Base-by-base conservation (phyloP, 305 asterid species). In the Stenogyne calaminthoides region DNA sequence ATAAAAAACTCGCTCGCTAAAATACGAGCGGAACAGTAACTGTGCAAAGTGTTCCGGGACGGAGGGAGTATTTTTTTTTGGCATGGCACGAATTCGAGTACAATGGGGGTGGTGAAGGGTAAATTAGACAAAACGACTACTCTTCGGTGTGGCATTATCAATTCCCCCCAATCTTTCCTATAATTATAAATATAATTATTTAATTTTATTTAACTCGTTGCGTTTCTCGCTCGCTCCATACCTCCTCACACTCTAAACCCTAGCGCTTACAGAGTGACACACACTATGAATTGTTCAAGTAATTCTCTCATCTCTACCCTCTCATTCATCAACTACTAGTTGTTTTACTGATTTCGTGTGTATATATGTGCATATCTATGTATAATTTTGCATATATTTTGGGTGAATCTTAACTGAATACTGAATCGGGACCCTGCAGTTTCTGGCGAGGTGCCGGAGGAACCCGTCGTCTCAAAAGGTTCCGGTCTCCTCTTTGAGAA, bases 401-500 rank as follows among this genome's bases (percentile, higher is more conserved):
- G n/a, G 14, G 67, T 61, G 60, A 69, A 74, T 68, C 82, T 80
- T 81, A 83, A 72, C 44, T 76, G 37, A 69, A 7, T 63, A 10
- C 75, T 66, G 42, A 12, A 62, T 64, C 36, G 29, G 72, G 61
- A 69, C 34, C 11, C 18, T 76, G n/a, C 86, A 95, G 99, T 92
- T 87, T 92, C 98, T 77, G 99, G 99, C 78, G 99, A 95, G 89
- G 97, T 90, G 81, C 99, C 99, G 87, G 98, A 88, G 86, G 97
- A 95, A 65, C 96, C 99, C 27, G 98, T 92, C 59, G 90, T 92
- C 70, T 85, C 97, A 22, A 87, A 77, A 73, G 81, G 73, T 62
- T 86, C 96, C 5, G 99, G 99, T 9, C 88, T 90, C 7, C 96
- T 95, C 11, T 95, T 80, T 49, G 99, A 95, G 85, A 95, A 82